Evolutionary conservation across 306 rosid genomes (phyloP).

Genomic region (Pterocarpus santalinus): DNA sequence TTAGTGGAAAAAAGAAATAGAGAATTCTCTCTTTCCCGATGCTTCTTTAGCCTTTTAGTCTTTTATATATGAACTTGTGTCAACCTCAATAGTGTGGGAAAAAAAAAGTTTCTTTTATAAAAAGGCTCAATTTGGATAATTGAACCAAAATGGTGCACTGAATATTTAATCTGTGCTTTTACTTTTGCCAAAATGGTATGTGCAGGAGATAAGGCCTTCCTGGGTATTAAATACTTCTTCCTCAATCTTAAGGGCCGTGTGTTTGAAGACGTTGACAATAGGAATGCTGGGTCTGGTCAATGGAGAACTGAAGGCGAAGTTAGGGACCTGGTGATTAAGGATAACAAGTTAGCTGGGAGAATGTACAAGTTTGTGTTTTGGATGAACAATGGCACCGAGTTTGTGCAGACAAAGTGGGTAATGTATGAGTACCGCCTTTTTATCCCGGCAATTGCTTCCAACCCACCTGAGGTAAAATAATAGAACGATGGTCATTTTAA

Average conservation of each 20-base stretch:
- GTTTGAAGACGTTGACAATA: slow-evolving; percentile 19
- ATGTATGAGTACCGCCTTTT: slow-evolving; percentile 64
- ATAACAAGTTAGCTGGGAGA: slow-evolving; percentile 47
- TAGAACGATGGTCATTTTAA: background rate
- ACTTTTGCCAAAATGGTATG: background rate
- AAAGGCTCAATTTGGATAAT: background rate
- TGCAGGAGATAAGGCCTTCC: slow-evolving; percentile 49
- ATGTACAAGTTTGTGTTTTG: slow-evolving; percentile 54
- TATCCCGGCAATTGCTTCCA: background rate
- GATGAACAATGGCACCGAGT: background rate
- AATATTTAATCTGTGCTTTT: background rate
- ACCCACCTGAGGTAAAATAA: slow-evolving; percentile 51
- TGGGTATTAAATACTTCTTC: slow-evolving; percentile 60
- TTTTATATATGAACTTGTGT: background rate
- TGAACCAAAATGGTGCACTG: background rate
- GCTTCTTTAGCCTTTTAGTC: too few relatives aligned
- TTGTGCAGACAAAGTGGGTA: slow-evolving; percentile 54
- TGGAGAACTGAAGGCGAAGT: slow-evolving; percentile 62
- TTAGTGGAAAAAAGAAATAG: background rate
- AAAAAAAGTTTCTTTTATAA: too few relatives aligned
- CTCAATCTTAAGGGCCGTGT: slow-evolving; percentile 16
- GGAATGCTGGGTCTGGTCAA: slow-evolving; percentile 56
- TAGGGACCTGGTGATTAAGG: background rate
- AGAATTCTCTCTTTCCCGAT: too few relatives aligned
- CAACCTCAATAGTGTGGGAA: too few relatives aligned